These are phyloP conservation scores for Rhodosporidiobolus sp. DNA, from an alignment of 768 basidiomycete species.

Conservation along the genomic window DNA sequence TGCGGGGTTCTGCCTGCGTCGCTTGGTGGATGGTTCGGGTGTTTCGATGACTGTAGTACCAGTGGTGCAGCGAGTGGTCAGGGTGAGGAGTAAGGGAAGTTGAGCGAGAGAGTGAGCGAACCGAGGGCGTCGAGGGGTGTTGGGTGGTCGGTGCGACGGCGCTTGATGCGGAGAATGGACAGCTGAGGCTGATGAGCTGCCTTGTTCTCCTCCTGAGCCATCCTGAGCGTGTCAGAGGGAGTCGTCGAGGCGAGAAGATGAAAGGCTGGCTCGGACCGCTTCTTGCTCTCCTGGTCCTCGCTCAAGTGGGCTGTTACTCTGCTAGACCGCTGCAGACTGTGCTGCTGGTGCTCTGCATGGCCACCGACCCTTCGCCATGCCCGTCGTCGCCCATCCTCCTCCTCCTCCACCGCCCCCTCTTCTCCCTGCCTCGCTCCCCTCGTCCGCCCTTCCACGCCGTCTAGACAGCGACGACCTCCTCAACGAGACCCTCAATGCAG, in stretches of 20 bases:
- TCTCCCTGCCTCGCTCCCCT: not conserved
- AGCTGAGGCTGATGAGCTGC: not conserved
- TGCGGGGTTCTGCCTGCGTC: slow-evolving; percentile 8
- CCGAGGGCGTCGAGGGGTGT: slow-evolving; percentile 40
- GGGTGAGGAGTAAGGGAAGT: not conserved
- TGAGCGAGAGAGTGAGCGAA: not conserved
- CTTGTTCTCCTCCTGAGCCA: not conserved
- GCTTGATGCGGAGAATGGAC: slow-evolving; percentile 40
- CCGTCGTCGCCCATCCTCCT: not conserved
- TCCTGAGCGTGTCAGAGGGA: not conserved
- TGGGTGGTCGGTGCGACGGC: slow-evolving; percentile 31
- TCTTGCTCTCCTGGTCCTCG: not conserved
- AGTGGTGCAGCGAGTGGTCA: not conserved
- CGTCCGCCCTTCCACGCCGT: not conserved
- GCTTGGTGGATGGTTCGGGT: slow-evolving; percentile 12
- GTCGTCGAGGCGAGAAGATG: not conserved
- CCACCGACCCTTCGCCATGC: not conserved
- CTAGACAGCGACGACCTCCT: slow-evolving; percentile 10
- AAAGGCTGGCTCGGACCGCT: not conserved
- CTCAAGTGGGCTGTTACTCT: not conserved
- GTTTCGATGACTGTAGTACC: slow-evolving; percentile 34
- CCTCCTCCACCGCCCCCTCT: not conserved
- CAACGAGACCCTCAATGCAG: not conserved
- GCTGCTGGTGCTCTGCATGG: not conserved
- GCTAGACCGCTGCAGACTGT: not conserved